Percentiles rank a stretch among this genome's conserved stretches.
phyloP scores from a whole-genome alignment of 768 basidiomycete species.

The Serendipita sp. region DNA sequence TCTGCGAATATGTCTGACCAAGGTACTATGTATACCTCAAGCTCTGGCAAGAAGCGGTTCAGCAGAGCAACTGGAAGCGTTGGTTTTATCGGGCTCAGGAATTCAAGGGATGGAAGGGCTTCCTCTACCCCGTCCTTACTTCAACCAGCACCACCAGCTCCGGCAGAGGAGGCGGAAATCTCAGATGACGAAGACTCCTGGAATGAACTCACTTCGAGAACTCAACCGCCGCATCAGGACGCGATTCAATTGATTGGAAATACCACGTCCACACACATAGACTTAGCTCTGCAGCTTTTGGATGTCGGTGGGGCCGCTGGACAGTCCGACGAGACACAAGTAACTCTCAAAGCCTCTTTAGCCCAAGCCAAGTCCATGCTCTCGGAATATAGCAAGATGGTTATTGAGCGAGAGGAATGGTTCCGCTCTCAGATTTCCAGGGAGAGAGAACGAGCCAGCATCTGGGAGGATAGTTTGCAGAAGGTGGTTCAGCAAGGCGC shows the following conservation, averaged over 20 bases:
- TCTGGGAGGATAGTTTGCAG: conserved; percentile 87
- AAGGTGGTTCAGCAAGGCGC: conserved; percentile 79
- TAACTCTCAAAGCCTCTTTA: conserved; percentile 48
- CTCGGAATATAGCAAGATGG: conserved; percentile 54
- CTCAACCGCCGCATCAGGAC: conserved; percentile 38
- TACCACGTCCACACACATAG: conserved; percentile 57
- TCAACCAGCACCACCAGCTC: not conserved
- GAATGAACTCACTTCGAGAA: conserved; percentile 1
- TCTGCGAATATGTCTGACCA: conserved; percentile 7
- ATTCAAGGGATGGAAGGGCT: not conserved
- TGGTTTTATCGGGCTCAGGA: not conserved
- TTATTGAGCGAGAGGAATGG: conserved; percentile 66
- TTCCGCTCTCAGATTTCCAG: conserved; percentile 48
- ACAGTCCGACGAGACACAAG: conserved; percentile 23
- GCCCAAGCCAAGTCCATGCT: conserved; percentile 39
- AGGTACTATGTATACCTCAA: conserved; percentile 12
- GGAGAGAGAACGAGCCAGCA: conserved; percentile 43
- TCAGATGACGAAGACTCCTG: conserved; percentile 7
- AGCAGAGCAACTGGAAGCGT: not conserved
- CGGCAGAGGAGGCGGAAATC: not conserved
- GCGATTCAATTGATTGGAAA: conserved; percentile 56
- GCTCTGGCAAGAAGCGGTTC: conserved; percentile 10
- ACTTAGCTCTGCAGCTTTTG: conserved; percentile 55
- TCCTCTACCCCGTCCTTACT: not conserved
- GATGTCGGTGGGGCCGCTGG: conserved; percentile 23